Conservation (phyloP, 768 basidiomycete species). For the Suillus cothurnatus region DNA sequence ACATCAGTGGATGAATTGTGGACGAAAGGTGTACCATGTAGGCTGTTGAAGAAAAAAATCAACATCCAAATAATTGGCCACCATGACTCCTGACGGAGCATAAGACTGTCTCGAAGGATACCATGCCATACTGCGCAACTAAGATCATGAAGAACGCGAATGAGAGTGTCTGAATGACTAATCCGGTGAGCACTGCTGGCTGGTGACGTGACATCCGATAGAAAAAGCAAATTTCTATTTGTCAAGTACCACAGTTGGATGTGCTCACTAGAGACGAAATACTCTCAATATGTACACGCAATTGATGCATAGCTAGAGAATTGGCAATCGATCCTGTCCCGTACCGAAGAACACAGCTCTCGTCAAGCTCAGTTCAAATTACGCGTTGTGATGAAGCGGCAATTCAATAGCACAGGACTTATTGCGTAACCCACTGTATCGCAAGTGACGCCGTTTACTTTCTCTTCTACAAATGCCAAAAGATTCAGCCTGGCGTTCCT, state of each 20-base stretch:
- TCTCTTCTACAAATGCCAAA: neutral
- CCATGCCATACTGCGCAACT: constrained; percentile 14
- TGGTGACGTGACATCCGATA: neutral
- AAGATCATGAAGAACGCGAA: constrained; percentile 25
- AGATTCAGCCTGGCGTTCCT: neutral
- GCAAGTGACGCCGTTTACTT: too few relatives aligned
- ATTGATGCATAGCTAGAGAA: neutral
- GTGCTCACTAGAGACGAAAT: neutral
- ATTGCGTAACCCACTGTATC: neutral
- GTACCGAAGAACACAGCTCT: neutral
- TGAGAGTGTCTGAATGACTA: constrained; percentile 27
- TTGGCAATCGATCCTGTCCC: neutral
- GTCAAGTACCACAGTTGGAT: neutral
- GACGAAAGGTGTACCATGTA: constrained; percentile 25
- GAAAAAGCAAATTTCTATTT: neutral
- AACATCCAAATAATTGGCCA: constrained; percentile 20
- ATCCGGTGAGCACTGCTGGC: constrained; percentile 18
- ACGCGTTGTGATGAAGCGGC: neutral
- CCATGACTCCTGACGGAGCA: constrained; percentile 19
- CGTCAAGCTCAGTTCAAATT: neutral
- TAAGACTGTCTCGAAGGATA: constrained; percentile 14
- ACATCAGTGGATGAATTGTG: neutral
- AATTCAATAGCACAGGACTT: neutral
- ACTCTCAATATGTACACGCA: too few relatives aligned
- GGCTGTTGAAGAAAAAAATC: constrained; percentile 25